A percentile compares a stretch with the other conserved stretches of the same genome.
Evolutionary conservation across 2,329 filamentous ascomycete genomes (phyloP).

Genomic region (Mycosphaerella arachidis): DNA sequence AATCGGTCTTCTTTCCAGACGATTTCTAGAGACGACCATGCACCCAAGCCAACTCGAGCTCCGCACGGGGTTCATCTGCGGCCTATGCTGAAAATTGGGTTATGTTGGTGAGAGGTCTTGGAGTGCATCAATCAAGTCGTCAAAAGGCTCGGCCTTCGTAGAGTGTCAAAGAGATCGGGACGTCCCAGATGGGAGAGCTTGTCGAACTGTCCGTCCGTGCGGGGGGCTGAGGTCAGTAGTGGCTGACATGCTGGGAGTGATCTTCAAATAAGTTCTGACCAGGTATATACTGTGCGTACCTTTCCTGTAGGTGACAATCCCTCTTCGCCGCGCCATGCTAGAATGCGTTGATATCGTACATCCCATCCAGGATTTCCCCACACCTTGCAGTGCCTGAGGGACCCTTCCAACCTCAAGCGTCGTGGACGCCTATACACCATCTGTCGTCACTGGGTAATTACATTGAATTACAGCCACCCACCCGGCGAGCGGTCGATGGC

Average conservation of each 20-base stretch:
- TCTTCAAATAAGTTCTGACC: neutral
- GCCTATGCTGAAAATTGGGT: neutral
- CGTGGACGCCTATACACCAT: conserved; percentile 1
- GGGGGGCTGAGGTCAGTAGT: neutral
- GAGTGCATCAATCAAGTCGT: neutral
- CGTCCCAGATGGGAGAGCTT: neutral
- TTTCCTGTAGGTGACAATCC: neutral
- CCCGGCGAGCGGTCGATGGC: conserved; percentile 3
- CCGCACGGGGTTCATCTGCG: neutral
- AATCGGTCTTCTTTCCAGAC: neutral
- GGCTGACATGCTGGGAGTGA: neutral
- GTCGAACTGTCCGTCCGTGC: neutral
- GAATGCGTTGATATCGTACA: conserved; percentile 6
- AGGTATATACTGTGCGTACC: conserved; percentile 1
- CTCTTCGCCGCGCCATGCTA: neutral
- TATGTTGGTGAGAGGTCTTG: neutral
- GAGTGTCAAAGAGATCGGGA: no score
- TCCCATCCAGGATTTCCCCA: neutral
- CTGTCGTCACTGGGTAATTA: conserved; percentile 7
- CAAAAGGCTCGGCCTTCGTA: neutral
- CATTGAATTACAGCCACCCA: conserved; percentile 6
- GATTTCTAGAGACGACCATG: neutral
- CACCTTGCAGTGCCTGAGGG: neutral
- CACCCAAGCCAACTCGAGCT: neutral
- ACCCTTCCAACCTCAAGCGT: neutral